Evolutionary conservation across 148 eudicot genomes (phyloP), one percentile per base, ranked within the genome.

Genomic region (Diospyros lotus): DNA sequence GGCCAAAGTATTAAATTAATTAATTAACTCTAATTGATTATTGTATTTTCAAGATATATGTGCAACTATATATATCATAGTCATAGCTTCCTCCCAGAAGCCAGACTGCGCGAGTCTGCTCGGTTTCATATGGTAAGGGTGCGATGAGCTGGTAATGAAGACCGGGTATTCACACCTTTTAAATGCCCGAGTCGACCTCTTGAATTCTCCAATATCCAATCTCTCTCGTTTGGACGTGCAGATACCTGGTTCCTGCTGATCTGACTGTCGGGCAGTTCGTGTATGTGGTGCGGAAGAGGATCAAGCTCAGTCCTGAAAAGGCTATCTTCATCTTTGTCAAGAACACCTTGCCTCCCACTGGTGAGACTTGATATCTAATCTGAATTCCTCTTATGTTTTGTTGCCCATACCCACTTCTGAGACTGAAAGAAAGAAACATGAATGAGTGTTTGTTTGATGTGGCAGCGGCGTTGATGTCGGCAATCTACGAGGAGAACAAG

Each of bases 221-320:
- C 2, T 15, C 50, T 66, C 3, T 42, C 50, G 1, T 52, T 61
- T 63, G 71, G 64, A 45, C 12, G 38, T 64, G 80, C 75, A 87
- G 89, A 73, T 87, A 84, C 73, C 84, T 87, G 2, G 89, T 87
- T 28, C 87, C 87, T 42, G 87, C 89, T 62, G 87, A 87, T 58
- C 62, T 84, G 74, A 82, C 87, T 39, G 89, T 87, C 41, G 89
- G 89, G 48, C 89, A 87, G 76, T 87, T 87, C 67, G 89, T 86
- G 43, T 84, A 86, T 74, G 89, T 86, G 73, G 85, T 86, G 62
- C 77, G 89, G 61, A 86, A 86, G 76, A 75, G 85, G 83, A 81
- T 86, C 14, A 77, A 84, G 80, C 84, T 86, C 38, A 82, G 80
- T 74, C 80, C 89, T 10, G 89, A 86, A 74, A 86, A 86, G 71